Percentiles rank a stretch among this genome's conserved stretches.
phyloP scores from a whole-genome alignment of 2,329 filamentous ascomycete species.

The Neopestalotiopsis sp. region DNA sequence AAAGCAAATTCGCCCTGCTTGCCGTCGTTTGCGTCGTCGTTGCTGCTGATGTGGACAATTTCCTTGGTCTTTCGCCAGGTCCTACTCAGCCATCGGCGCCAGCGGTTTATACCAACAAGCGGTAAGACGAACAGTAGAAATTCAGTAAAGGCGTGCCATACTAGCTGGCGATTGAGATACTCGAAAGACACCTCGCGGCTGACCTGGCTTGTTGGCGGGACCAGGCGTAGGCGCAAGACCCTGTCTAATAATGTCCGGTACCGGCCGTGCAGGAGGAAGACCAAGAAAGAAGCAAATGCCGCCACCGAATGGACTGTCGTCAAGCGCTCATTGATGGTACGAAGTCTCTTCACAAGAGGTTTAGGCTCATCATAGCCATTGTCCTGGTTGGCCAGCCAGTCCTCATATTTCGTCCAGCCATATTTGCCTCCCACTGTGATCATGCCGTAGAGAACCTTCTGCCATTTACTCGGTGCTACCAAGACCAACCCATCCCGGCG shows the following conservation, averaged over 20 bases:
- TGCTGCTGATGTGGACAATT: conserved; percentile 57
- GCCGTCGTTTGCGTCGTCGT: conserved; percentile 55
- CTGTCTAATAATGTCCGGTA: conserved; percentile 92
- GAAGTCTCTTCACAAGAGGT: conserved; percentile 61
- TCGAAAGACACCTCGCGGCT: conserved; percentile 95
- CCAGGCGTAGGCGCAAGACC: conserved; percentile 80
- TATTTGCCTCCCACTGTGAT: conserved; percentile 89
- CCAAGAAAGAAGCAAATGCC: conserved; percentile 83
- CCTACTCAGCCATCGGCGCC: conserved; percentile 86
- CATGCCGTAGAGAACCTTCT: conserved; percentile 84
- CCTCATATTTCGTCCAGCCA: conserved; percentile 90
- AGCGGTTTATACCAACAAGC: conserved; percentile 91
- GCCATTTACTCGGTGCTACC: conserved; percentile 75
- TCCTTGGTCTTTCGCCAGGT: conserved; percentile 83
- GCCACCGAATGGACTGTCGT: conserved; percentile 81
- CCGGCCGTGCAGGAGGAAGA: conserved; percentile 88
- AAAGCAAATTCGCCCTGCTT: conserved; percentile 80
- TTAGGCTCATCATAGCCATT: conserved; percentile 73
- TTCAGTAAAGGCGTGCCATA: conserved; percentile 99
- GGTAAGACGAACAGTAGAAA: conserved; percentile 98
- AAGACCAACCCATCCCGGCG: conserved; percentile 67
- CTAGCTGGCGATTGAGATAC: conserved; percentile 94
- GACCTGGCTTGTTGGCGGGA: conserved; percentile 83
- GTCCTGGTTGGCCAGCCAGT: conserved; percentile 78
- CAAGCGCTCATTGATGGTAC: conserved; percentile 69